A percentile compares a stretch with the other conserved stretches of the same genome.
Evolutionary conservation across 768 basidiomycete species (phyloP).

Genomic region (Lactarius indigo): DNA sequence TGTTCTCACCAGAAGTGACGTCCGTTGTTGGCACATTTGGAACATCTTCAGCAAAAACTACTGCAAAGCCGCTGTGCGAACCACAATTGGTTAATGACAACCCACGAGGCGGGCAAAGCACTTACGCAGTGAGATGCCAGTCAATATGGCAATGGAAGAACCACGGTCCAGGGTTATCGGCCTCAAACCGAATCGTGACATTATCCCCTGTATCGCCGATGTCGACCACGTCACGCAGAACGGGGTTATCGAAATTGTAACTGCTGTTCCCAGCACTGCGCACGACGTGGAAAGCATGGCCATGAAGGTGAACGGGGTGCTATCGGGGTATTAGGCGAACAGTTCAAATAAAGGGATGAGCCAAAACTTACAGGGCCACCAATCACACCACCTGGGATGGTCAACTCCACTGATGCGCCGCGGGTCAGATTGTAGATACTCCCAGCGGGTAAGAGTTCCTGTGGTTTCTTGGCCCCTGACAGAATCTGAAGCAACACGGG

Average conservation of each 20-base stretch:
- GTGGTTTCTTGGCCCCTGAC: conserved; percentile 1
- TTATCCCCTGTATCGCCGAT: conserved; percentile 15
- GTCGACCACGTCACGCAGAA: conserved; percentile 22
- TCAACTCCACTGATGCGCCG: conserved; percentile 6
- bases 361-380: conserved; percentile 11
- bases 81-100: neutral
- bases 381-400: conserved; percentile 11
- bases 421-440: conserved; percentile 11
- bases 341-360: neutral
- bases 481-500: conserved; percentile 22
- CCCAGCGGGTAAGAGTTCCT: conserved; percentile 8
- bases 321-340: neutral
- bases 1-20: neutral
- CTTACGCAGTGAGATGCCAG: conserved; percentile 28
- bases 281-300: conserved; percentile 25
- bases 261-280: conserved; percentile 20
- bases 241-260: conserved; percentile 25
- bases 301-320: conserved; percentile 22
- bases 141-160: conserved; percentile 33
- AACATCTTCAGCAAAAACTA: conserved; percentile 6
- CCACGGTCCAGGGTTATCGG: conserved; percentile 32
- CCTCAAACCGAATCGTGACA: conserved; percentile 29
- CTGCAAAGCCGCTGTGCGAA: conserved; percentile 4
- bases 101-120: neutral
- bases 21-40: neutral